Base-by-base conservation (phyloP, 2,329 filamentous ascomycete genomes). In the Bipolaris sorokiniana region DNA sequence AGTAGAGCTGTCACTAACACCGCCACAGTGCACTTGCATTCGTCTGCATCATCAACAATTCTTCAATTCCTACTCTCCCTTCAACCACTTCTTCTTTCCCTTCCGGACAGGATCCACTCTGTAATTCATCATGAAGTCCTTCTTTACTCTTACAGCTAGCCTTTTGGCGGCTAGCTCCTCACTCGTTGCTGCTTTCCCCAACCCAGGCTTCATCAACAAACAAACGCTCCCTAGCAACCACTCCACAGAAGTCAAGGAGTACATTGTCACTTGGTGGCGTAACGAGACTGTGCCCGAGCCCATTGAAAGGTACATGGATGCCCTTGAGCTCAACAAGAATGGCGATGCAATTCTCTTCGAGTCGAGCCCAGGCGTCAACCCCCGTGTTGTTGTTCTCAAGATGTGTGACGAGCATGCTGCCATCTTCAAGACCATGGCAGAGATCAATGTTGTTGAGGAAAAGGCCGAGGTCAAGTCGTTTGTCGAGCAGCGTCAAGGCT, bases 381-480 rank as follows among this genome's bases (percentile, higher is more conserved):
- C 68, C 13, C 77, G 69, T 33, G 77, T 77, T 45, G 76, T 80
- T 55, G 65, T 75, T 38, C 72, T 79, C 7, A 71, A 71, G 15
- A 78, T 80, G 65, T 76, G 78, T 54, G 63, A 69, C 0, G 74
- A 78, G 54, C 78, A 77, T 61, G 68, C 78, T 13, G 66, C 76
- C 34, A 68, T 71, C 5, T 70, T 81, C 16, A 66, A 72, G 34
- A 72, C 68, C 51, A 76, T 80, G 73, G 58, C 65, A 9, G 78
- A 80, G 41, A 68, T 82, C 50, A 69, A 67, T 3, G 53, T 75
- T 9, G 74, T 82, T 11, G 80, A 81, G 59, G 73, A 79, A 62
- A 72, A 76, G 48, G 70, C 69, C n/a, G 57, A 61, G 2, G 71
- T 79, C 48, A 58, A 70, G 48, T 72, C 69, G 5, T 72, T 68